phyloP scores from a whole-genome alignment of 1,139 yeast genomes.

The Yamadazyma siamensis region DNA sequence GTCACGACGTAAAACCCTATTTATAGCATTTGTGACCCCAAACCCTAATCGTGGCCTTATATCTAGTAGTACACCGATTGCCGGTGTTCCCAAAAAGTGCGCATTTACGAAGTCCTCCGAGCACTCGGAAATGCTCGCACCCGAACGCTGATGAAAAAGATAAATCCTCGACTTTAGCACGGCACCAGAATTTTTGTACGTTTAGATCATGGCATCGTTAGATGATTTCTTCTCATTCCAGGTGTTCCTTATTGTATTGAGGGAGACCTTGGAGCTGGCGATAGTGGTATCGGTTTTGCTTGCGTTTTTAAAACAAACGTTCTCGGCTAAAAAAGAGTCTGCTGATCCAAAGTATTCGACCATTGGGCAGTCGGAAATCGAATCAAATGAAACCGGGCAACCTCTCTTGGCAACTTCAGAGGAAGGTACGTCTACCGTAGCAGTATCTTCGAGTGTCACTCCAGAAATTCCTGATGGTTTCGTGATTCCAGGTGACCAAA shows the following conservation, averaged over 20 bases:
- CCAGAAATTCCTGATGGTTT: background rate
- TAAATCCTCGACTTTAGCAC: slow-evolving; percentile 2
- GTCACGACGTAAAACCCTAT: too few species aligned
- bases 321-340: slow-evolving; percentile 10
- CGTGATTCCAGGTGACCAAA: slow-evolving; percentile 4
- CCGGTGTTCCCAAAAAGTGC: too few species aligned
- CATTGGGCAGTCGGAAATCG: background rate
- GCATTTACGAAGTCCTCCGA: too few species aligned
- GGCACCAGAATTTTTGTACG: background rate
- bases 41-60: too few species aligned
- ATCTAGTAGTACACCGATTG: too few species aligned
- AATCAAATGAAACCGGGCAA: slow-evolving; percentile 1
- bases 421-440: too few species aligned
- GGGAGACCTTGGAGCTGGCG: slow-evolving; percentile 47
- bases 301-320: slow-evolving; percentile 39
- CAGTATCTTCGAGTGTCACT: too few species aligned
- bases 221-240: slow-evolving; percentile 43
- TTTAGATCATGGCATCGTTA: slow-evolving; percentile 18
- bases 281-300: slow-evolving; percentile 43
- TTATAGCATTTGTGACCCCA: too few species aligned
- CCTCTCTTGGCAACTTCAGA: too few species aligned
- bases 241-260: slow-evolving; percentile 41
- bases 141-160: slow-evolving; percentile 11
- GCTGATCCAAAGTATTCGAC: background rate
- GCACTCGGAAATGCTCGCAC: too few species aligned